A percentile compares a stretch with the other conserved stretches of the same genome.
These are phyloP conservation scores for Centrapalus pauciflorus DNA, from an alignment of 129 eudicot species.

Conservation along the genomic window DNA sequence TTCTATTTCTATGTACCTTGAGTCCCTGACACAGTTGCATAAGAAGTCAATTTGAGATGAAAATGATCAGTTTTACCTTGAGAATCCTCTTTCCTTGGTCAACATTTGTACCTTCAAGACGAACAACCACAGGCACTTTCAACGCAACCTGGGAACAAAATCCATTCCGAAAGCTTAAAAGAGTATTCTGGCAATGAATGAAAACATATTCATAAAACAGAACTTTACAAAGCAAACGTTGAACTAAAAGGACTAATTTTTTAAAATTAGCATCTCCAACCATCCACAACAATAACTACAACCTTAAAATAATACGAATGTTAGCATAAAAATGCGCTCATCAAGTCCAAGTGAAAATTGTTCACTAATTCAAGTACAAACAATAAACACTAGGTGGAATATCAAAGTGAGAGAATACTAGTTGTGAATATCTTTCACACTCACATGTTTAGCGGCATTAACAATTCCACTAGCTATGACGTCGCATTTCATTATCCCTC, in stretches of 20 bases:
- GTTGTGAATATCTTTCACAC: constrained; percentile 1
- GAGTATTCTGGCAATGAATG: not conserved
- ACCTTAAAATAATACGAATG: not conserved
- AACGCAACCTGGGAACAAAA: constrained; percentile 57
- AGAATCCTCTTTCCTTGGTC: constrained; percentile 98
- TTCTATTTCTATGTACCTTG: not conserved
- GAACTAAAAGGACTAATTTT: not conserved
- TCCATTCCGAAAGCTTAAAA: not conserved
- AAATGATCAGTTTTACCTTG: constrained; percentile 45
- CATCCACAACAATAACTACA: not conserved
- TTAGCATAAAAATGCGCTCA: not conserved
- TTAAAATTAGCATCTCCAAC: not conserved
- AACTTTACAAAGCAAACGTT: not conserved
- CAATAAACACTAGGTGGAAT: not conserved
- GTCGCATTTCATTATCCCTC: constrained; percentile 98
- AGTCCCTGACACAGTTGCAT: not conserved
- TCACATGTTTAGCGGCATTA: constrained; percentile 91
- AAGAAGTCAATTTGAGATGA: not conserved
- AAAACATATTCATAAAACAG: not conserved
- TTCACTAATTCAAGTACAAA: not conserved
- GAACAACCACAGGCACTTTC: constrained; percentile 90
- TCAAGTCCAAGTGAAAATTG: not conserved
- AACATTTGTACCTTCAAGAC: constrained; percentile 97
- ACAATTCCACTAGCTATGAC: constrained; percentile 97
- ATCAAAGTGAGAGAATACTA: not conserved